A percentile compares a stretch with the other conserved stretches of the same genome.
Conservation (phyloP, 345 rosid genomes). For the Rhodamnia argentea region DNA sequence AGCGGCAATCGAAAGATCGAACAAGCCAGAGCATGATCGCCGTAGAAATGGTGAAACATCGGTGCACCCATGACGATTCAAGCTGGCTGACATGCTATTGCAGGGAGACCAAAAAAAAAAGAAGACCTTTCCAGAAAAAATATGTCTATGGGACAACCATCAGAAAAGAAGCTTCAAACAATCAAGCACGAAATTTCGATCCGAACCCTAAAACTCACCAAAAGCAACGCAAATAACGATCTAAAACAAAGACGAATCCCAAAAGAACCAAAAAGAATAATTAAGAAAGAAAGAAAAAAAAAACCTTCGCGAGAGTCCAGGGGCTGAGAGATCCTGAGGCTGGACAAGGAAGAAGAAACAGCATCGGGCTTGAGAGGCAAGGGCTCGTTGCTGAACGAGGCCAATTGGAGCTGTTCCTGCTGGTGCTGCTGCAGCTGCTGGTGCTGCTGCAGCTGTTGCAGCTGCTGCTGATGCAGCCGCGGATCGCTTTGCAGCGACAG, state of each 20-base stretch:
- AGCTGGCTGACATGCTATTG: neutral
- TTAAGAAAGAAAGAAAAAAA: neutral
- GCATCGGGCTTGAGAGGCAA: constrained; percentile 1
- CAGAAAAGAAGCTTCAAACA: neutral
- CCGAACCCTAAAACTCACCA: neutral
- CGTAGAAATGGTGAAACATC: neutral
- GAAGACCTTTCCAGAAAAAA: neutral
- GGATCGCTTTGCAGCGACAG: constrained; percentile 13
- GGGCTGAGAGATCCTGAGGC: constrained; percentile 7
- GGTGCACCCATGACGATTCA: neutral
- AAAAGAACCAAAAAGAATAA: too few species aligned
- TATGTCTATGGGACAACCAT: neutral
- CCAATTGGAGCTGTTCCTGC: constrained; percentile 1
- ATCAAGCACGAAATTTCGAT: neutral
- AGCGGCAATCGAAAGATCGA: neutral
- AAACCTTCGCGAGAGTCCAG: constrained; percentile 8
- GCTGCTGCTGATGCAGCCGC: constrained; percentile 4
- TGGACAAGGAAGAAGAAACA: neutral
- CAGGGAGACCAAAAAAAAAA: neutral
- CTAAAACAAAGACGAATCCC: neutral
- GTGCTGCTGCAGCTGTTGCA: neutral
- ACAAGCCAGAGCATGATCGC: neutral
- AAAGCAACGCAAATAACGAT: neutral
- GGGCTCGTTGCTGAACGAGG: constrained; percentile 2
- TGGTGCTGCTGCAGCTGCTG: neutral